Conservation (phyloP, 164 flowering plant species). For the Saururus chinensis region DNA sequence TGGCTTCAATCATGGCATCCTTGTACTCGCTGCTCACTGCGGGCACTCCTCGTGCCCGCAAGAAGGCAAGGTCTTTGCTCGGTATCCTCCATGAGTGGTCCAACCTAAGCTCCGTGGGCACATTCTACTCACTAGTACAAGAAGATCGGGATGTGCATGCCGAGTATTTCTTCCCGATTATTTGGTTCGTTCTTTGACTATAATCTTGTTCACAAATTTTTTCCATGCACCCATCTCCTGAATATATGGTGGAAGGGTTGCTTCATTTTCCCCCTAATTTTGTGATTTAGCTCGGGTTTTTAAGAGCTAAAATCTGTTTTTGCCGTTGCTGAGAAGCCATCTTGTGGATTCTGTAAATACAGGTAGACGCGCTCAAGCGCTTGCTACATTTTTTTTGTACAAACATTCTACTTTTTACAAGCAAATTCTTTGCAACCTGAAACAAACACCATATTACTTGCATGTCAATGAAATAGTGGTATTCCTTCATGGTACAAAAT, state of each 20-base stretch:
- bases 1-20: conserved; percentile 29
- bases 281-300: conserved; percentile 32
- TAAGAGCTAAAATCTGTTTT: conserved; percentile 27
- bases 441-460: too few relatives aligned
- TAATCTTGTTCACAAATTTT: too few relatives aligned
- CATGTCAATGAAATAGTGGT: too few relatives aligned
- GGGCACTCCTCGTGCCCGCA: conserved; percentile 44
- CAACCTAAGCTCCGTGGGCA: conserved; percentile 18
- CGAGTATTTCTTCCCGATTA: conserved; percentile 7
- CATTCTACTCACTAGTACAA: background rate
- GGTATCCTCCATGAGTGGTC: conserved; percentile 42
- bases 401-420: too few relatives aligned
- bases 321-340: background rate
- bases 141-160: conserved; percentile 33
- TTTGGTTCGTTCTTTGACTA: conserved; percentile 1
- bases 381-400: too few relatives aligned
- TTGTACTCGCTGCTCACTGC: conserved; percentile 44
- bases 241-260: too few relatives aligned
- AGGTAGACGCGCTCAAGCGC: too few relatives aligned
- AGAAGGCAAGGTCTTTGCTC: conserved; percentile 50
- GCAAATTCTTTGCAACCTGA: too few relatives aligned
- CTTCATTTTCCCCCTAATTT: too few relatives aligned
- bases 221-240: too few relatives aligned
- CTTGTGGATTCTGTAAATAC: conserved; percentile 1
- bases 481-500: too few relatives aligned